Conservation (phyloP, 164 flowering plant genomes). For the Piper betle region DNA sequence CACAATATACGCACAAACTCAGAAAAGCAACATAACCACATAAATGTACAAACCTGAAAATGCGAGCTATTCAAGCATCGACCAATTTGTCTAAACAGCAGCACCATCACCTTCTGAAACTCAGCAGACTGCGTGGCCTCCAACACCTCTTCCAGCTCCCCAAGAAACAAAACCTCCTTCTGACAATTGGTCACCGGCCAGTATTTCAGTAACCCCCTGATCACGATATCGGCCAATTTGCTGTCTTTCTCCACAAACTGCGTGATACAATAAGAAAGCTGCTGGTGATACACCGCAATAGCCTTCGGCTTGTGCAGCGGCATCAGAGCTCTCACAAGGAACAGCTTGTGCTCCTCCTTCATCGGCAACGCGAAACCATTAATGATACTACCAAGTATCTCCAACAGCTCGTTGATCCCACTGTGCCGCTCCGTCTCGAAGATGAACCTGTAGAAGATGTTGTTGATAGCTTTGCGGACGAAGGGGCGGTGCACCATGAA, state of each 20-base stretch:
- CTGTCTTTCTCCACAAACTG: constrained; percentile 40
- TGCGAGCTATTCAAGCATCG: constrained; percentile 42
- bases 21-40: not conserved
- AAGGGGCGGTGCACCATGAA: constrained; percentile 48
- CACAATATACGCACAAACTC: not conserved
- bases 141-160: constrained; percentile 40
- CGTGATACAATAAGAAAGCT: constrained; percentile 35
- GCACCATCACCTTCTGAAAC: constrained; percentile 35
- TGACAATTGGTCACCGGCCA: constrained; percentile 43
- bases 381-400: constrained; percentile 42
- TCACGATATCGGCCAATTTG: constrained; percentile 34
- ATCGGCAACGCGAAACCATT: constrained; percentile 46
- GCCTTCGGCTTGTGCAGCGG: constrained; percentile 45
- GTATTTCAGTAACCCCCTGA: constrained; percentile 39
- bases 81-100: constrained; percentile 37
- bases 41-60: constrained; percentile 23
- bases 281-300: constrained; percentile 34
- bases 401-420: constrained; percentile 42
- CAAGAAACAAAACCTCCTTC: constrained; percentile 40
- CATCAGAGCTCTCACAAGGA: constrained; percentile 38
- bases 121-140: constrained; percentile 31
- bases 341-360: constrained; percentile 51
- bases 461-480: constrained; percentile 37
- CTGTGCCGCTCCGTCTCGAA: constrained; percentile 42
- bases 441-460: constrained; percentile 38